These are phyloP conservation scores for Suhomyces ambrosiae DNA, from an alignment of 1,139 yeast species.

Conservation along the genomic window DNA sequence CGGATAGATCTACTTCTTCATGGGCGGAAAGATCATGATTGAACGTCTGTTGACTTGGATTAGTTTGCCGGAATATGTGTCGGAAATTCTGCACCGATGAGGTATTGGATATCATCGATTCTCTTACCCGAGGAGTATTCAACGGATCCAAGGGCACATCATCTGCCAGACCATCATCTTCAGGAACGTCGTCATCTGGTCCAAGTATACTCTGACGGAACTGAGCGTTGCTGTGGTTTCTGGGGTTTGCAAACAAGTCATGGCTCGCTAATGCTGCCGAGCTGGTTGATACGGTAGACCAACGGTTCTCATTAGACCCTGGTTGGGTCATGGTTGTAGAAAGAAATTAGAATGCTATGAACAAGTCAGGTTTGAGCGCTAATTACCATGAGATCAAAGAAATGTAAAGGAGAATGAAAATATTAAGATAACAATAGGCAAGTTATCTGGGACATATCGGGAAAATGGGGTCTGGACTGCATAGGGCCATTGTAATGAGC, in stretches of 20 bases:
- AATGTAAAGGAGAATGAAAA: no score
- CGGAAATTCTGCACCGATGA: conserved; percentile 21
- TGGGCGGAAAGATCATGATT: conserved; percentile 2
- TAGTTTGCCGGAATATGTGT: conserved; percentile 13
- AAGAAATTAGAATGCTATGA: background rate
- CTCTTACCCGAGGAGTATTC: conserved; percentile 6
- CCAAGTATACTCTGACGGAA: conserved; percentile 8
- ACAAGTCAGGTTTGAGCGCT: no score
- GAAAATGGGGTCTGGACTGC: background rate
- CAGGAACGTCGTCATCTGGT: conserved; percentile 3
- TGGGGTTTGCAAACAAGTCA: conserved; percentile 16
- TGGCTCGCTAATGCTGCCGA: conserved; percentile 16
- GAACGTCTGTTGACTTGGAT: conserved; percentile 3
- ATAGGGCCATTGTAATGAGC: background rate
- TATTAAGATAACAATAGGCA: background rate
- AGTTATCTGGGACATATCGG: background rate
- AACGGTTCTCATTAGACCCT: conserved; percentile 15
- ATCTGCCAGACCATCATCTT: background rate
- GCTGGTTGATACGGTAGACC: conserved; percentile 16
- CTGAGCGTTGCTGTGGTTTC: conserved; percentile 4
- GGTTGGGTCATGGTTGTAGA: conserved; percentile 13
- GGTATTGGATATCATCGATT: conserved; percentile 16
- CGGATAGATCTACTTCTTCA: conserved; percentile 14
- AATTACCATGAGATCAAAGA: background rate
- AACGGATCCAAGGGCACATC: background rate